Evolutionary conservation across 2,329 filamentous ascomycete species (phyloP).

Genomic region (Chalaropsis thielavioides): DNA sequence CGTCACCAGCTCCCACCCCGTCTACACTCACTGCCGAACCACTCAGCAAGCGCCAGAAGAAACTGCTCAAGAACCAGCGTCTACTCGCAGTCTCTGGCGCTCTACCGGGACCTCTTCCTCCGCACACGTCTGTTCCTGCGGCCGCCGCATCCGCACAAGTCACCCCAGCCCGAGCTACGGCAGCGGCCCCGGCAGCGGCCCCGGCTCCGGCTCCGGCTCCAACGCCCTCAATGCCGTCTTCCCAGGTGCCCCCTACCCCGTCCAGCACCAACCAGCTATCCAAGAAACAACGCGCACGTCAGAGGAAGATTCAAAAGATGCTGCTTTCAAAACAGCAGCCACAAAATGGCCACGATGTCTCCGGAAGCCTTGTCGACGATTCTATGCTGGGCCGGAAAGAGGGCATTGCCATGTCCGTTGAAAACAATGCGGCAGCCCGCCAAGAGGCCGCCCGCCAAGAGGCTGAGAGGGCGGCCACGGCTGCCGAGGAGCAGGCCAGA

Average conservation of each 20-base stretch:
- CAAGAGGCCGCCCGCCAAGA: no score
- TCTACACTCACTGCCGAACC: not conserved
- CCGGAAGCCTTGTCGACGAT: not conserved
- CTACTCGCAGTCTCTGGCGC: not conserved
- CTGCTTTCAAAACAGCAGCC: not conserved
- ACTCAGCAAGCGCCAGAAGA: slow-evolving; percentile 10
- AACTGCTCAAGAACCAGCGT: not conserved
- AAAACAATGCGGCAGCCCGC: no score
- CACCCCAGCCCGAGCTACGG: not conserved
- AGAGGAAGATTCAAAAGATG: not conserved
- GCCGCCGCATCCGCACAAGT: not conserved
- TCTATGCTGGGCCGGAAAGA: not conserved
- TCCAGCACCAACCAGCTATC: not conserved
- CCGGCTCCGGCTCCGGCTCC: not conserved
- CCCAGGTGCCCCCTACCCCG: not conserved
- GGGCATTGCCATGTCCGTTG: not conserved
- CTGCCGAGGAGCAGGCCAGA: not conserved
- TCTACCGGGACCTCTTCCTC: no score
- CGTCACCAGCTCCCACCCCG: not conserved
- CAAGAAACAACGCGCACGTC: not conserved
- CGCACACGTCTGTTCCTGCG: no score
- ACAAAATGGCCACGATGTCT: not conserved
- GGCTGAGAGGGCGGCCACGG: not conserved
- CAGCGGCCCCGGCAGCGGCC: not conserved
- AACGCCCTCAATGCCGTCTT: not conserved